phyloP scores from a whole-genome alignment of 768 basidiomycete species.

The Sutorius australiensis region DNA sequence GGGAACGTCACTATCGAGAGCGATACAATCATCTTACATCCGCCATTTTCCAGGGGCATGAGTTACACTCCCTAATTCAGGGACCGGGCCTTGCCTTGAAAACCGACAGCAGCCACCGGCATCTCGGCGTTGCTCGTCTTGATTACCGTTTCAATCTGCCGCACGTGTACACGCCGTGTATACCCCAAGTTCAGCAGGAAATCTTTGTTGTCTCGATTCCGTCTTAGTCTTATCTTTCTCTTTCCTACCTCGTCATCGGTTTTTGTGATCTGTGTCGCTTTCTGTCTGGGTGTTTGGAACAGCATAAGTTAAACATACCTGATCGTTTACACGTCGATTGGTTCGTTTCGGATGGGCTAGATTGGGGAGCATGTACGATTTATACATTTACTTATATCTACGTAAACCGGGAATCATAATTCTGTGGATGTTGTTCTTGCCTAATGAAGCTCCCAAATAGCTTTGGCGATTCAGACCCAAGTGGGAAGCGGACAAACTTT shows the following conservation, averaged over 20 bases:
- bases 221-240: not conserved
- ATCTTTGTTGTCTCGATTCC: not conserved
- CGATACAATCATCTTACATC: not conserved
- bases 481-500: too few species aligned
- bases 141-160: not conserved
- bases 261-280: not conserved
- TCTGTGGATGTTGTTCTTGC: too few species aligned
- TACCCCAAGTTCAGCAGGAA: constrained; percentile 4
- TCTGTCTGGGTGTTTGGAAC: not conserved
- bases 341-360: not conserved
- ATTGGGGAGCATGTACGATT: not conserved
- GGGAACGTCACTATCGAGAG: not conserved
- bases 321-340: not conserved
- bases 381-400: not conserved
- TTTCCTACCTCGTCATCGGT: not conserved
- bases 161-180: not conserved
- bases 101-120: not conserved
- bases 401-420: not conserved
- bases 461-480: too few species aligned
- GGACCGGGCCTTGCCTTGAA: not conserved
- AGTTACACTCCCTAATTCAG: constrained; percentile 20
- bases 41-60: constrained; percentile 23
- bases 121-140: not conserved
- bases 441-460: too few species aligned
- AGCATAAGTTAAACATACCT: constrained; percentile 3